phyloP scores from a whole-genome alignment of 441 rosid genomes.

The Jatropha podagrica region DNA sequence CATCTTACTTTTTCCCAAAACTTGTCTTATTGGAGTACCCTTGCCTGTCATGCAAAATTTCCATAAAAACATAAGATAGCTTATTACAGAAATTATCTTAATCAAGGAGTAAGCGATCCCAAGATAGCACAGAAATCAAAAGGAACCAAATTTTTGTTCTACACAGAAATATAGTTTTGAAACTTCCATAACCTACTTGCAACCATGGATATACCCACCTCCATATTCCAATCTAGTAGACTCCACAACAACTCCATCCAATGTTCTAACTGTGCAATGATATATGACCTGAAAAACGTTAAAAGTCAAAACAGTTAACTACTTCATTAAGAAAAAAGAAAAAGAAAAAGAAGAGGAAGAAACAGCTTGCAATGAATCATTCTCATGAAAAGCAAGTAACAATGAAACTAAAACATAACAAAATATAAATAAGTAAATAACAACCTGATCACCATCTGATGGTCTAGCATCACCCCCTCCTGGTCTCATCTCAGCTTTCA shows the following conservation, averaged over 20 bases:
- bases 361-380: not conserved
- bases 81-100: conserved; percentile 3
- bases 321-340: not conserved
- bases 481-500: conserved; percentile 92
- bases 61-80: conserved; percentile 1
- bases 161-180: not conserved
- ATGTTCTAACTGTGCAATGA: conserved; percentile 83
- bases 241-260: conserved; percentile 81
- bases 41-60: conserved; percentile 52
- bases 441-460: conserved; percentile 93
- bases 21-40: conserved; percentile 69
- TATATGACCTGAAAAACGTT: conserved; percentile 56
- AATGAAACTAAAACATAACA: not conserved
- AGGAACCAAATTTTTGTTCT: not conserved
- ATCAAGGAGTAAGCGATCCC: conserved; percentile 5
- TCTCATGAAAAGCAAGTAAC: not conserved
- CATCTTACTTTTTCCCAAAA: conserved; percentile 92
- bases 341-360: not conserved
- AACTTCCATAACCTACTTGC: not conserved
- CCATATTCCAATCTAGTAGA: conserved; percentile 75
- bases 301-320: conserved; percentile 9
- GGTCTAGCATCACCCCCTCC: conserved; percentile 91
- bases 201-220: conserved; percentile 41
- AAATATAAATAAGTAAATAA: not conserved
- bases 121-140: not conserved